These are phyloP conservation scores for Ophiosphaerella herpotricha DNA, from an alignment of 2,329 filamentous ascomycete genomes.

Conservation along the genomic window DNA sequence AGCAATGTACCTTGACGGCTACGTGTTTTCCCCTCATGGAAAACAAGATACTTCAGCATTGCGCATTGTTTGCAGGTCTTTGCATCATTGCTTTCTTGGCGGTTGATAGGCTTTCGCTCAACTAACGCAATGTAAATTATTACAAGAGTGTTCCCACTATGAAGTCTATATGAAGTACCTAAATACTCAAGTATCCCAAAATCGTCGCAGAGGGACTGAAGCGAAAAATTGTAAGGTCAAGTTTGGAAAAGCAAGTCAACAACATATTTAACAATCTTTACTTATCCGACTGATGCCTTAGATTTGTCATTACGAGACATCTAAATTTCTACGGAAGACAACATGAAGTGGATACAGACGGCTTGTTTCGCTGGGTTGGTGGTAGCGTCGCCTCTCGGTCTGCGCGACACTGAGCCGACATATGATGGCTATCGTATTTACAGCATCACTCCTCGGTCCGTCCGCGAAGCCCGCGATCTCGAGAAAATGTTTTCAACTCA, in stretches of 20 bases:
- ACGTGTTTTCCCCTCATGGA: conserved; percentile 16
- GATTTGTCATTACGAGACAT: background rate
- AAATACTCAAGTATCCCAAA: no score
- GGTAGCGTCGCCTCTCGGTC: conserved; percentile 10
- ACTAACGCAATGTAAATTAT: background rate
- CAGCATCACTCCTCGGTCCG: conserved; percentile 19
- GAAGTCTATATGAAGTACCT: no score
- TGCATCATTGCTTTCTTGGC: conserved; percentile 3
- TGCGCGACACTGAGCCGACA: conserved; percentile 7
- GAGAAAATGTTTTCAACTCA: conserved; percentile 19
- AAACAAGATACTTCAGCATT: background rate
- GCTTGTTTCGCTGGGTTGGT: conserved; percentile 15
- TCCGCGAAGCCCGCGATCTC: conserved; percentile 19
- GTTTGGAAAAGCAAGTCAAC: no score
- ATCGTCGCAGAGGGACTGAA: no score
- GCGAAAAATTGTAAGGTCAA: no score
- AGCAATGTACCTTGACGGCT: conserved; percentile 18
- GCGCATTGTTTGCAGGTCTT: background rate
- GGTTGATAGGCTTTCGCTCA: conserved; percentile 2
- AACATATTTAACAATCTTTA: no score
- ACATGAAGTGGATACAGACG: conserved; percentile 15
- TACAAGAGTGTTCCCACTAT: background rate
- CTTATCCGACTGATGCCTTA: no score
- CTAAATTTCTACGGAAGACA: background rate
- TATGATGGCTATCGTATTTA: conserved; percentile 29